Conservation (phyloP, 2,329 filamentous ascomycete genomes). For the Cryphonectria carpinicola region DNA sequence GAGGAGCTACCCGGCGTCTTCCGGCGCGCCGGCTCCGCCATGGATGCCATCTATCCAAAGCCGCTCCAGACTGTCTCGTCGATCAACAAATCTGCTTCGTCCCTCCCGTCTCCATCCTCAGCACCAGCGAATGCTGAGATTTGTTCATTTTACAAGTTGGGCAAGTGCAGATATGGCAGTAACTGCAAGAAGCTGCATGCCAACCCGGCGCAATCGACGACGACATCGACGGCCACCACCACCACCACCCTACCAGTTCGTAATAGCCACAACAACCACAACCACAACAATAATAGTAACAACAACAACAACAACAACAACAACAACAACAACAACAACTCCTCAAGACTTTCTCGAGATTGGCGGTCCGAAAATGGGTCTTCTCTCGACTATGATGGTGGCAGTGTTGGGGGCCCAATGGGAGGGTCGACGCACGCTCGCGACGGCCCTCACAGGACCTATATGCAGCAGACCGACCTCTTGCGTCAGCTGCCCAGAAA, state of each 20-base stretch:
- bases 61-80: constrained; percentile 7
- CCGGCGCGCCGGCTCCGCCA: constrained; percentile 34
- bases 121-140: constrained; percentile 27
- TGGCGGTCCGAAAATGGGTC: constrained; percentile 18
- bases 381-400: constrained; percentile 19
- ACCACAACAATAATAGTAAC: neutral
- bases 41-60: constrained; percentile 25
- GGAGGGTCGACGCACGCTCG: constrained; percentile 9
- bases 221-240: neutral
- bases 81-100: constrained; percentile 6
- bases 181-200: constrained; percentile 36
- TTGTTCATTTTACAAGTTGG: constrained; percentile 35
- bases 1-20: constrained; percentile 59
- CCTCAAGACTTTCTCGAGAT: constrained; percentile 15
- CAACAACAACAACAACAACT: neutral
- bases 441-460: constrained; percentile 18
- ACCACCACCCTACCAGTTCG: constrained; percentile 7
- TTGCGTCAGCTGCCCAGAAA: constrained; percentile 32
- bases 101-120: neutral
- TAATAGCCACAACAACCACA: neutral
- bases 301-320: neutral
- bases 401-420: constrained; percentile 14
- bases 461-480: constrained; percentile 18
- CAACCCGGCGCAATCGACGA: constrained; percentile 6
- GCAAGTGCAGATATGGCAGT: constrained; percentile 38